Percentiles rank a stretch among this genome's conserved stretches.
Evolutionary conservation across 371 early-diverging fungal genomes (phyloP).

Genomic region (Actinomortierella wolfii): DNA sequence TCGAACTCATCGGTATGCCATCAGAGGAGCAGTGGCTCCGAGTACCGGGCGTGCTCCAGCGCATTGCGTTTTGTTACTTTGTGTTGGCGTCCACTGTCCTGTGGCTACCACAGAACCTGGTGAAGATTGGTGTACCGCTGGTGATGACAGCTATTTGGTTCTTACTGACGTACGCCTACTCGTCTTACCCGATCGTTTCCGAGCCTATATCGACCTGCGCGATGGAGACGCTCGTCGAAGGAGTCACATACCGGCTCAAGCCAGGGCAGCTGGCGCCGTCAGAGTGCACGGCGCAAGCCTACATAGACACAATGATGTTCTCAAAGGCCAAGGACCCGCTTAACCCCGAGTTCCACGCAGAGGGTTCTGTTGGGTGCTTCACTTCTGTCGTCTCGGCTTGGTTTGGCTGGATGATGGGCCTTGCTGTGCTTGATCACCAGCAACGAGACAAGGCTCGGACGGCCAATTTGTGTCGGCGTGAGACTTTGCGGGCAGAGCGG

Average conservation of each 20-base stretch:
- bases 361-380: slow-evolving; percentile 49
- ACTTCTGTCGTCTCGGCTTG: slow-evolving; percentile 47
- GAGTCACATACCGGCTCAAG: too few relatives aligned
- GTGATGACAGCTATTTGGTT: slow-evolving; percentile 41
- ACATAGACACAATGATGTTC: slow-evolving; percentile 46
- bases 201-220: slow-evolving; percentile 9
- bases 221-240: slow-evolving; percentile 3
- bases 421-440: slow-evolving; percentile 25
- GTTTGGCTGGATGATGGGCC: slow-evolving; percentile 48
- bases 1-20: slow-evolving; percentile 20
- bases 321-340: slow-evolving; percentile 34
- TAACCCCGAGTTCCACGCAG: slow-evolving; percentile 44
- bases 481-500: too few relatives aligned
- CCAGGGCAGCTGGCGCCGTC: slow-evolving; percentile 20
- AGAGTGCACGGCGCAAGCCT: slow-evolving; percentile 49
- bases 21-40: slow-evolving; percentile 15
- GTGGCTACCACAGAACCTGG: slow-evolving; percentile 8
- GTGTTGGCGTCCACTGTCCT: slow-evolving; percentile 19
- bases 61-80: slow-evolving; percentile 42
- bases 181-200: slow-evolving; percentile 11
- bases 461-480: too few relatives aligned
- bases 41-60: slow-evolving; percentile 47
- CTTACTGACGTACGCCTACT: slow-evolving; percentile 28
- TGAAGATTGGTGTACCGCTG: slow-evolving; percentile 7
- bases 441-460: background rate